phyloP scores from a whole-genome alignment of 768 basidiomycete genomes.

The Neoboletus brunneissimus region DNA sequence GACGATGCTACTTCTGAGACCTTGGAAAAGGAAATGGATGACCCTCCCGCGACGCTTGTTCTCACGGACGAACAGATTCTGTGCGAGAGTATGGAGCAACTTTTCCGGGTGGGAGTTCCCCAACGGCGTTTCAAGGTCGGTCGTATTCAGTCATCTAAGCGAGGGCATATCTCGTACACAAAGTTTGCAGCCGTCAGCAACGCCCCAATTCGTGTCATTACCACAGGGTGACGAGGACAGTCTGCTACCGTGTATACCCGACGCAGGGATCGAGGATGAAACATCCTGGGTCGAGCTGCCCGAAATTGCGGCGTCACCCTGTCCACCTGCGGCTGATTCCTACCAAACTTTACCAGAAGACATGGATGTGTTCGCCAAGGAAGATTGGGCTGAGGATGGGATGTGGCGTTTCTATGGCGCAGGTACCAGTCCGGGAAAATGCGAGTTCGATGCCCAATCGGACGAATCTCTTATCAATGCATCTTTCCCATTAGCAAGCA shows the following conservation, averaged over 20 bases:
- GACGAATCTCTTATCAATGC: conserved; percentile 27
- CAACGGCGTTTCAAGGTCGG: conserved; percentile 49
- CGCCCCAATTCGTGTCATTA: conserved; percentile 4
- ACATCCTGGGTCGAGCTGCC: conserved; percentile 16
- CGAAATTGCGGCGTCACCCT: conserved; percentile 8
- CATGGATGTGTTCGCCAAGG: conserved; percentile 15
- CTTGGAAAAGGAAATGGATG: conserved; percentile 13
- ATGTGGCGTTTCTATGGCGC: conserved; percentile 13
- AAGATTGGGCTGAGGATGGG: conserved; percentile 15
- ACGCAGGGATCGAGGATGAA: conserved; percentile 3
- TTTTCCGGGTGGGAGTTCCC: conserved; percentile 42
- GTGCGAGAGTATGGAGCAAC: conserved; percentile 40
- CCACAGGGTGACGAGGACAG: conserved; percentile 23
- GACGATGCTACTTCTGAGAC: conserved; percentile 2
- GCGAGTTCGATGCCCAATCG: conserved; percentile 13
- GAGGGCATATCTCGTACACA: conserved; percentile 1
- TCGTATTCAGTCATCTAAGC: conserved; percentile 6
- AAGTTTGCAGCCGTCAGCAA: conserved; percentile 17
- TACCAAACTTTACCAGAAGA: conserved; percentile 9
- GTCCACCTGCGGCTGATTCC: not conserved
- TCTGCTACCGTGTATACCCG: conserved; percentile 16
- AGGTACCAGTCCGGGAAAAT: not conserved
- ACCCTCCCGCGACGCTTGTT: not conserved
- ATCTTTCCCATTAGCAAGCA: conserved; percentile 16
- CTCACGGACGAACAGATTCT: conserved; percentile 39